Evolutionary conservation across 352 stramenopile species (phyloP), one percentile per base, ranked within the genome.

Genomic region (Globisporangium viniferum): DNA sequence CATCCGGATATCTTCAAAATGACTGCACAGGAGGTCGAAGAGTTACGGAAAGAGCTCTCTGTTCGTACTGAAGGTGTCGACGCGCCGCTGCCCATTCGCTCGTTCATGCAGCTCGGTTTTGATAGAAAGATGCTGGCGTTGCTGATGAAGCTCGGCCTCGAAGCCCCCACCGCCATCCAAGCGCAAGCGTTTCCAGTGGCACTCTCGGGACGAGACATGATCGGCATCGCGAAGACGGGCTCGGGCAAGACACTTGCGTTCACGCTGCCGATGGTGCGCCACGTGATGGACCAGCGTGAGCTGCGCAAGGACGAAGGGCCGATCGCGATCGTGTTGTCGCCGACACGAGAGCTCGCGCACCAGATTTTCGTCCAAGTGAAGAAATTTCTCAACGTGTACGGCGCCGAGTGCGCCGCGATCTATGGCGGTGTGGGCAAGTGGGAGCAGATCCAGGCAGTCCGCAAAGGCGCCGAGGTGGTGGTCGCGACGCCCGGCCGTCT

Each of bases 201-300:
- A 4, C 69, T 97, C 58, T 84, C 76, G 0, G 90, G 90, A 0
- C 70, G 84, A 33, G 88, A 96, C 69, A 72, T 96, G 57, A 91
- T 96, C 59, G 88, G 77, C 35, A 97, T 95, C 58, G 95, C 96
- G 59, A 97, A 99, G 83, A 99, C 97, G 1, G 97, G 97, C 31
- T 98, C 89, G 2, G 97, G 97, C 2, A 99, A 99, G 81, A 99
- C 97, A 10, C 87, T 99, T 33, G 95, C 97, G 4, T 99, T 99
- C 79, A 90, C 98, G 18, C 72, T 99, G 62, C 97, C 97, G n/a
- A 90, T 98, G 74, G 81, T 99, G 53, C 75, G 78, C 15, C 86
- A 94, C 51, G 79, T 96, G 9, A 96, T 97, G 88, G 88, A 95
- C 67, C 91, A 97, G 77, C 77, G 87, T 9, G 75, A 90, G 46